A percentile compares a stretch with the other conserved stretches of the same genome.
Evolutionary conservation across 768 basidiomycete genomes (phyloP).

Genomic region (Xerocomellus dryophilus): DNA sequence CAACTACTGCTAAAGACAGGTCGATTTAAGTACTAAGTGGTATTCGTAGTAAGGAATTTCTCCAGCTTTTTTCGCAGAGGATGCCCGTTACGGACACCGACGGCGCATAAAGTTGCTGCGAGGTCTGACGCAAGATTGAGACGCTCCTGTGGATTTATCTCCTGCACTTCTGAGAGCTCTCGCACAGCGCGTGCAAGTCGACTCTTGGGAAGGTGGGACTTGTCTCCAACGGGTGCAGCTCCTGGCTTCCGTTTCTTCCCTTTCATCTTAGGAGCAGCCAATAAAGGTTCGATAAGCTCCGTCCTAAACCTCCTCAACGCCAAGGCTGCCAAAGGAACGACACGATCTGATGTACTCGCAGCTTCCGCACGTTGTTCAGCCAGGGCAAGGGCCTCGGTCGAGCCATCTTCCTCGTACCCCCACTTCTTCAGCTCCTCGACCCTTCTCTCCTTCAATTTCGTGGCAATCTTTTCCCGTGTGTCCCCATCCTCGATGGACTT

Average conservation of each 20-base stretch:
- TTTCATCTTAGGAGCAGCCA: slow-evolving; percentile 65
- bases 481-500: slow-evolving; percentile 49
- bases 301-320: slow-evolving; percentile 70
- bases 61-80: slow-evolving; percentile 67
- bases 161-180: slow-evolving; percentile 55
- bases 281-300: slow-evolving; percentile 67
- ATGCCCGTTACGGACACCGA: slow-evolving; percentile 62
- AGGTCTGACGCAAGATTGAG: slow-evolving; percentile 47
- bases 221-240: slow-evolving; percentile 40
- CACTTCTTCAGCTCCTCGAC: slow-evolving; percentile 66
- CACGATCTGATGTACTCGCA: slow-evolving; percentile 62
- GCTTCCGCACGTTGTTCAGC: slow-evolving; percentile 76
- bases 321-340: slow-evolving; percentile 61
- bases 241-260: slow-evolving; percentile 46
- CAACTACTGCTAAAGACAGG: neutral
- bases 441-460: slow-evolving; percentile 55
- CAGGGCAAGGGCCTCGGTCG: slow-evolving; percentile 44
- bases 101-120: slow-evolving; percentile 45
- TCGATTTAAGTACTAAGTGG: neutral
- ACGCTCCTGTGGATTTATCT: slow-evolving; percentile 46
- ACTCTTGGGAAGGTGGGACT: slow-evolving; percentile 51
- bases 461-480: slow-evolving; percentile 58
- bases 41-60: slow-evolving; percentile 41
- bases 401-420: slow-evolving; percentile 58
- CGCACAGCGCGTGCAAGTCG: slow-evolving; percentile 67